Base-by-base conservation (phyloP, 371 early-diverging fungal species). In the Choanephora cucurbitarum region DNA sequence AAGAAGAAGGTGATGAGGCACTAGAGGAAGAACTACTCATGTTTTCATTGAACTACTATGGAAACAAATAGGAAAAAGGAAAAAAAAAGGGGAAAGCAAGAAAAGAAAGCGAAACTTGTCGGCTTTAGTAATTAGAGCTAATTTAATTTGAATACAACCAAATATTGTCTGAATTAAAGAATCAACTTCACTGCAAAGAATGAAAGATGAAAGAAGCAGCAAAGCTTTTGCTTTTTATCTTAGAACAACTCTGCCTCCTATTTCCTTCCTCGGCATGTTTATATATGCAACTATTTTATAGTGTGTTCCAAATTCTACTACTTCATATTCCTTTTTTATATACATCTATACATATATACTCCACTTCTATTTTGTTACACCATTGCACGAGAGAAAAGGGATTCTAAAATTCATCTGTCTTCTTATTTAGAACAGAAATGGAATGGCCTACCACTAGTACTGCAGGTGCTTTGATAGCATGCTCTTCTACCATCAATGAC, bases 391-490 rank as follows among this genome's bases (percentile, higher is more conserved):
- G 37, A 37, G 37, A 37, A 11, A 37, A 28, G 28, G n/a, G 14
- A 22, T 17, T 24, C 18, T 33, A 48, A 13, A 39, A 3, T 23
- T 21, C 8, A 23, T 43, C 18, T 17, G 19, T 43, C 9, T 33
- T 49, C 15, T 23, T 55, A 28, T 64, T 56, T 6, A 68, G 48
- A 3, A 68, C 60, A 18, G 33, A 33, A 24, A 37, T 64, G 28
- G 66, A 49, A 45, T 63, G 55, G 21, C 90, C 90, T 33, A 89
- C 82, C 4, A 90, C 82, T 46, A 91, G 77, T 3, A 87, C 82
- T 0, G 91, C 79, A n/a, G 89, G 91, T 22, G 84, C 79, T 6
- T 80, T 79, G 21, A 89, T 82, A n/a, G 75, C 56, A 6, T 82
- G 54, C 21, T 73, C 69, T 37, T 79, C 70, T 2, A 83, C 83